Conservation (phyloP, 768 basidiomycete species). For the Xanthoconium purpureum region DNA sequence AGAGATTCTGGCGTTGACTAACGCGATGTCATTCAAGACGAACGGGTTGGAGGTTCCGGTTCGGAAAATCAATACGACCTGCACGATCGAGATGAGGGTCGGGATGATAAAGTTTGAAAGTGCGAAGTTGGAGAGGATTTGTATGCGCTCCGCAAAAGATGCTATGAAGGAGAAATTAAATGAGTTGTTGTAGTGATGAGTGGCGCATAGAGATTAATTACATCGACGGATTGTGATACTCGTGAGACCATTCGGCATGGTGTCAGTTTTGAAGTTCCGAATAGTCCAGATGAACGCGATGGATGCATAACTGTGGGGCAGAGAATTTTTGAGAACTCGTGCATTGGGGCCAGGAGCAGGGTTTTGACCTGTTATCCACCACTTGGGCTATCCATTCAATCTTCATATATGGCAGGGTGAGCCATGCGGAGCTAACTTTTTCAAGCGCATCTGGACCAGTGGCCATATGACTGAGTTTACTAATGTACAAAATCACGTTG, state of each 20-base stretch:
- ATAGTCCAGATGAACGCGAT: constrained; percentile 25
- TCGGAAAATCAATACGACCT: constrained; percentile 22
- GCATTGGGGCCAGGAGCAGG: neutral
- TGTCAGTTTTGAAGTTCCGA: neutral
- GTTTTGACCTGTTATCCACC: constrained; percentile 25
- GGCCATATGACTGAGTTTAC: neutral
- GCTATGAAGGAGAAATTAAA: neutral
- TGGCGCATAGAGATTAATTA: neutral
- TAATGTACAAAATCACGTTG: constrained; percentile 18
- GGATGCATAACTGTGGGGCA: constrained; percentile 20
- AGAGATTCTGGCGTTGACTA: constrained; percentile 5
- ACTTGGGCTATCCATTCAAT: constrained; percentile 30
- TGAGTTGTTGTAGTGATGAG: neutral
- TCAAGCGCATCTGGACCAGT: neutral
- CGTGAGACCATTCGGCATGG: neutral
- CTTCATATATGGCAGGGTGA: constrained; percentile 25
- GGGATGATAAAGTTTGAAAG: constrained; percentile 30
- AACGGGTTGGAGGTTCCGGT: neutral
- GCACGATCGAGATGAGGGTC: constrained; percentile 25
- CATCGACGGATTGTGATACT: neutral
- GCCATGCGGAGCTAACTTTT: constrained; percentile 7
- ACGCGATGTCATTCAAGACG: neutral
- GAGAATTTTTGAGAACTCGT: neutral
- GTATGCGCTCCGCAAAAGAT: constrained; percentile 13
- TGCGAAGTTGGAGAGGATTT: constrained; percentile 22